Evolutionary conservation across 2,329 filamentous ascomycete species (phyloP).

Genomic region (Whalleya microplaca): DNA sequence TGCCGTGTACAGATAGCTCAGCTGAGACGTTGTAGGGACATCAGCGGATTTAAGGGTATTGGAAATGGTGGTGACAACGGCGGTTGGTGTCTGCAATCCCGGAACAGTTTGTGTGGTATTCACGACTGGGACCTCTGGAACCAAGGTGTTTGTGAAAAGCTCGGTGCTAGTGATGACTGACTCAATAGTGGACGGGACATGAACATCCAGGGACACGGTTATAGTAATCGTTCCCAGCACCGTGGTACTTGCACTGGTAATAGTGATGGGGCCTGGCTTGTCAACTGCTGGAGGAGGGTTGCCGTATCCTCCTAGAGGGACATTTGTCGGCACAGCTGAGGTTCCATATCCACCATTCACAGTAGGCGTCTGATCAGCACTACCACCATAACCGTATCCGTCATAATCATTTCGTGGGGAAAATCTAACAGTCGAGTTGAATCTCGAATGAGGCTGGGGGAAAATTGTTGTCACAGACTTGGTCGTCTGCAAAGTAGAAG

Average conservation of each 20-base stretch:
- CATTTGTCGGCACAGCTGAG: conserved; percentile 4
- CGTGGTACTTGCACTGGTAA: background rate
- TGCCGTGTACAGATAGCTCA: conserved; percentile 15
- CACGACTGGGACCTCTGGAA: conserved; percentile 3
- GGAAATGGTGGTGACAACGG: background rate
- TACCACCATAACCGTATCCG: conserved; percentile 17
- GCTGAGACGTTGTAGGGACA: background rate
- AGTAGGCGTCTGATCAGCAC: conserved; percentile 4
- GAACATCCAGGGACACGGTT: conserved; percentile 11
- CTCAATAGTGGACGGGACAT: conserved; percentile 4
- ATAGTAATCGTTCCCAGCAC: conserved; percentile 9
- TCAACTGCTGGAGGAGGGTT: conserved; percentile 6
- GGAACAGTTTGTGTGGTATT: conserved; percentile 16
- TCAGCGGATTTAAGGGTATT: background rate
- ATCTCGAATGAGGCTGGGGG: background rate
- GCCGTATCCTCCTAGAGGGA: conserved; percentile 22
- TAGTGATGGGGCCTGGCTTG: conserved; percentile 6
- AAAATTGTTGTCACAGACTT: background rate
- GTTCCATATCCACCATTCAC: conserved; percentile 21
- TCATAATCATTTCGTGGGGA: conserved; percentile 17
- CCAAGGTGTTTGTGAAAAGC: conserved; percentile 4
- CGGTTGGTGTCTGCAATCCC: conserved; percentile 1
- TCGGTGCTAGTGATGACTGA: conserved; percentile 5
- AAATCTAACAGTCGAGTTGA: background rate
- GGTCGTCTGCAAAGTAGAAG: background rate